phyloP scores from a whole-genome alignment of 371 early-diverging fungal genomes.

The Quaeritorhiza haematococci region DNA sequence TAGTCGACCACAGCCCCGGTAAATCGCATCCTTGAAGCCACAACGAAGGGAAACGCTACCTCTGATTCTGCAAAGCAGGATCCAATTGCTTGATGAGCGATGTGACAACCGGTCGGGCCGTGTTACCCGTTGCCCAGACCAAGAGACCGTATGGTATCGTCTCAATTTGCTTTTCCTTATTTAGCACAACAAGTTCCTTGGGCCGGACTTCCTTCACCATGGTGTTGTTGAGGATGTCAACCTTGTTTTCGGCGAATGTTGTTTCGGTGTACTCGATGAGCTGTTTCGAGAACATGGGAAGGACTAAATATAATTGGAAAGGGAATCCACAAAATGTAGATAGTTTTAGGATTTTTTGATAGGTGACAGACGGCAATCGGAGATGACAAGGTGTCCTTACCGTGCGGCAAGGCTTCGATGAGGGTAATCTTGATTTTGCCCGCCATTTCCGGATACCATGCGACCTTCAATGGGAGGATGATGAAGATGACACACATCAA shows the following conservation, averaged over 20 bases:
- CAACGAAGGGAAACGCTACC: constrained; percentile 23
- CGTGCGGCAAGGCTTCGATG: constrained; percentile 64
- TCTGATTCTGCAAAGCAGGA: constrained; percentile 64
- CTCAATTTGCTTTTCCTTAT: constrained; percentile 57
- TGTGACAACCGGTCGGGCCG: constrained; percentile 72
- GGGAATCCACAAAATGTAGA: constrained; percentile 66
- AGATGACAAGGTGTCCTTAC: not conserved
- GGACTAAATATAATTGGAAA: constrained; percentile 74
- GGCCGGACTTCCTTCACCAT: constrained; percentile 83
- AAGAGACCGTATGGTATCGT: constrained; percentile 81
- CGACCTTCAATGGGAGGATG: constrained; percentile 24
- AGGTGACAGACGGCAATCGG: not conserved
- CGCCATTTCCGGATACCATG: constrained; percentile 76
- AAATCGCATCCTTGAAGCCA: no score
- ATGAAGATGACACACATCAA: not conserved
- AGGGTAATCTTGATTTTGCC: constrained; percentile 84
- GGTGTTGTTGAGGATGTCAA: constrained; percentile 79
- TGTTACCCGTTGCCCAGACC: constrained; percentile 94
- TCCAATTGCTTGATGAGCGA: constrained; percentile 65
- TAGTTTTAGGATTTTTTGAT: no score
- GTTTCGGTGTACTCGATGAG: constrained; percentile 87
- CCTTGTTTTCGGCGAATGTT: constrained; percentile 79
- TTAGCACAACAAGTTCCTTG: constrained; percentile 72
- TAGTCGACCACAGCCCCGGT: no score
- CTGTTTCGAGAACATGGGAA: constrained; percentile 84